Evolutionary conservation across 1,284 basidiomycete species (phyloP), one percentile per base, ranked within the genome.

Genomic region (Ceratobasidium sp.): DNA sequence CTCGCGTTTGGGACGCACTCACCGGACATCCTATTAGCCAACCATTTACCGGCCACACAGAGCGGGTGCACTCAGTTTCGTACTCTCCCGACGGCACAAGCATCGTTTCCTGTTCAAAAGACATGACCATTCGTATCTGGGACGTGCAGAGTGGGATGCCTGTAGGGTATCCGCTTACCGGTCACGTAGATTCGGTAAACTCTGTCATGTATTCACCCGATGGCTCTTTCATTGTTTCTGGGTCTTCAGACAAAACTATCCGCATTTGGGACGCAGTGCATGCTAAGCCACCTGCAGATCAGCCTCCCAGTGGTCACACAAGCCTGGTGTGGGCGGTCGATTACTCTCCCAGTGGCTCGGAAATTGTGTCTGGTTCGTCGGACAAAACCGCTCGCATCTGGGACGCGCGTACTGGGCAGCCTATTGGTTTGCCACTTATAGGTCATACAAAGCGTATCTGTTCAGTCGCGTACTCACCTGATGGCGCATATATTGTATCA

Each of bases 401-500:
- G 77, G 64, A 66, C 33, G 56, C 60, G 10, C 40, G n/a, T 1
- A 72, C 39, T 7, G 77, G 77, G 49, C 13, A 15, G 2, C 12
- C 56, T n/a, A 5, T 78, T 12, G 49, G 13, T 2, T 26, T 9
- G 20, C 56, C 53, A 15, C 58, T 60, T 5, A 9, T 6, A 13
- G 78, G 72, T 6, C 67, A 79, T 20, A 26, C 44, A 3, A n/a
- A 64, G 13, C 9, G 28, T 18, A 20, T 55, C 20, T 42, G 20
- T 20, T 77, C 77, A 1, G 68, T 75, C n/a, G 69, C 58, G 6
- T 66, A 49, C 39, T 78, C 77, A 9, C 39, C 79, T 23, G 69
- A 79, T 42, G 79, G 71, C 1, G 49, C 9, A 18, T 33, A n/a
- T 3, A 51, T 51, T 20, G 49, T 15, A 5, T 55, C 79, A 9